Evolutionary conservation across 176 grass and related monocot genomes (phyloP), one percentile per base, ranked within the genome.

Genomic region (Triticum dicoccoides): DNA sequence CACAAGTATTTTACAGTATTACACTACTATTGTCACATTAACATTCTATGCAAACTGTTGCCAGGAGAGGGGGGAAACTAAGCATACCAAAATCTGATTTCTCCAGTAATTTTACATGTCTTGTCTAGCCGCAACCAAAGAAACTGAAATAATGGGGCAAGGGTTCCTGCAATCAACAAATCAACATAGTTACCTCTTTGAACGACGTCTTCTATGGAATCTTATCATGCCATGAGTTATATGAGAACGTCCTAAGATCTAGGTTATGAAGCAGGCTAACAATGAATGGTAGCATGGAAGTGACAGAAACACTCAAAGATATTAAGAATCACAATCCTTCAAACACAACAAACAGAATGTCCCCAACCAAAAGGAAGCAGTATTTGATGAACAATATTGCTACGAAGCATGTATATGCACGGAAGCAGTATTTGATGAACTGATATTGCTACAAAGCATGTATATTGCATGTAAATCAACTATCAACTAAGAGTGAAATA

Each of bases 91-190:
- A 88, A 88, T 88, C 82, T 78, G 65, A 85, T 76, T 62, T 82
- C 89, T 91, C 86, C 69, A 77, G 54, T 91, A 88, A 65, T 88
- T 85, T 88, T 88, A 88, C 82, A 91, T 3, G 54, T 81, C 86
- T 85, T 80, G 42, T 85, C 86, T 85, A 85, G 82, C 86, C 86
- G 33, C 86, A 88, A 69, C 41, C 70, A 85, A 81, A 68, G 56
- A 84, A 78, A 71, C 58, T 62, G 35, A 82, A 85, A 69, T 42
- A 82, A 78, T 17, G 74, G 42, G 77, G 20, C 69, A 77, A 58
- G 32, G 41, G 77, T 71, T 35, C 82, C 90, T 91, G 90, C 72
- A 85, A 72, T 18, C 33, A 78, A 37, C 38, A 76, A 45, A 80
- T 64, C 47, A 69, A 62, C 38, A 64, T 11, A 20, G 2, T 37